Base-by-base conservation (phyloP, 1,284 basidiomycete genomes). In the Neotropicomus parvogracilis region DNA sequence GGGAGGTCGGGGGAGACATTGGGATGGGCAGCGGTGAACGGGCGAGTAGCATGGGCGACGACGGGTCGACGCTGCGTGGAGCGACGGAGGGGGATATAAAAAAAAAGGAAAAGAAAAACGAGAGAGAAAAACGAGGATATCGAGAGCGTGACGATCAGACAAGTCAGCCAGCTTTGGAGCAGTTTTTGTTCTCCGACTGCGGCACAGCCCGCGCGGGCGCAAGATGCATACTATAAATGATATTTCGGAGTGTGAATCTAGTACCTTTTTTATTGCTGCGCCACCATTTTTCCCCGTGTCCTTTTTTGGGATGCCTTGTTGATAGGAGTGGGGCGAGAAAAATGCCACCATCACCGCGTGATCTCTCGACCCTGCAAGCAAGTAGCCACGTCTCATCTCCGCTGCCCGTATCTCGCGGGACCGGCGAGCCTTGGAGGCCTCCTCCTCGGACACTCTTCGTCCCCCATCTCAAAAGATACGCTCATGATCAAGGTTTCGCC, bases 1-100 rank as follows among this genome's bases (percentile, higher is more conserved):
- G 80, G 10, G 70, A 58, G 44, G 70, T 50, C 37, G 67, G 57
- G 13, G 47, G 67, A n/a, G 59, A 57, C 53, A 71, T 68, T 34
- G 63, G 54, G 52, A 70, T 60, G 17, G 63, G 61, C 41, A 75
- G 69, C 55, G 75, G 81, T 63, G 79, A 80, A 65, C 79, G 82
- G 40, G 79, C 70, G 72, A 85, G 79, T 53, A 88, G 73, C 85
- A 86, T 65, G 58, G 69, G 62, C 56, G 58, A 48, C 46, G 45
- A 40, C 39, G n/a, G n/a, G 38, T 40, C 57, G 58, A 44, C 45
- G 52, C 46, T 44, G 35, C 36, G 54, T 48, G 49, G 58, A 51
- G 50, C 60, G 60, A 57, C 59, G 59, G 54, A 56, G 64, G 55
- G 64, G 56, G 49, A n/a, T n/a, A n/a, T n/a, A n/a, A n/a, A n/a